A percentile compares a stretch with the other conserved stretches of the same genome.
These are phyloP conservation scores for Allium cepa DNA, from an alignment of 106 monocot species.

Conservation along the genomic window DNA sequence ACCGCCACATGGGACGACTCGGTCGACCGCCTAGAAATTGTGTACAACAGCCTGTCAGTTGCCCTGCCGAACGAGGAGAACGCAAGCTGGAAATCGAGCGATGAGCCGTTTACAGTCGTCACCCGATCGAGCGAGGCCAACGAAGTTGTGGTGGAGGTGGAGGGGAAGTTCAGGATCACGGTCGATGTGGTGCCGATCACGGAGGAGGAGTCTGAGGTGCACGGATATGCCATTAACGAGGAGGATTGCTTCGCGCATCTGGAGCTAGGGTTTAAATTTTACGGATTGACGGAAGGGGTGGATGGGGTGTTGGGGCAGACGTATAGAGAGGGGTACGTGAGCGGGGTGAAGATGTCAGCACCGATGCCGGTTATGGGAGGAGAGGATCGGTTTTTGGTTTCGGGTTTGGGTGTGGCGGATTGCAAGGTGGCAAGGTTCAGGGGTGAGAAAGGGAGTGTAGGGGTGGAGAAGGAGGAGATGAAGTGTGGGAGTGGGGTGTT, in stretches of 20 bases:
- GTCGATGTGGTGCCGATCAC: slow-evolving; percentile 23
- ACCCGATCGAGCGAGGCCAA: slow-evolving; percentile 16
- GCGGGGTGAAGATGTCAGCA: slow-evolving; percentile 20
- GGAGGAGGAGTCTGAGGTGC: slow-evolving; percentile 35
- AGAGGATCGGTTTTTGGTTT: slow-evolving; percentile 18
- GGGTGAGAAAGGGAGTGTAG: neutral
- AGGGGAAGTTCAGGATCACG: slow-evolving; percentile 1
- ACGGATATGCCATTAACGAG: slow-evolving; percentile 22
- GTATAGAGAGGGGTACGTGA: slow-evolving; percentile 21
- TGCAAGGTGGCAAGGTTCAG: slow-evolving; percentile 7
- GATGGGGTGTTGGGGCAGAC: slow-evolving; percentile 49
- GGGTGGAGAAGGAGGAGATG: neutral
- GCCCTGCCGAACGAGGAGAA: slow-evolving; percentile 1
- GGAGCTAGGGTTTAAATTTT: slow-evolving; percentile 36
- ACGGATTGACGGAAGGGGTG: slow-evolving; percentile 9
- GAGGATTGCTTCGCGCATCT: slow-evolving; percentile 46
- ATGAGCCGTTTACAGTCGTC: neutral
- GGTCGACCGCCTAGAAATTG: neutral
- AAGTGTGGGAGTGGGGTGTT: neutral
- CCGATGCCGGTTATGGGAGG: slow-evolving; percentile 54
- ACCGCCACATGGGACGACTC: slow-evolving; percentile 2
- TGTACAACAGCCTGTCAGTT: neutral
- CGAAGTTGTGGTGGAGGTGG: slow-evolving; percentile 14
- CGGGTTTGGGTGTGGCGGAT: slow-evolving; percentile 22
- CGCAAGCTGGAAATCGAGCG: slow-evolving; percentile 13